A percentile compares a stretch with the other conserved stretches of the same genome.
These are phyloP conservation scores for Prunus yedoensis DNA, from an alignment of 331 rosid genomes.

Conservation along the genomic window DNA sequence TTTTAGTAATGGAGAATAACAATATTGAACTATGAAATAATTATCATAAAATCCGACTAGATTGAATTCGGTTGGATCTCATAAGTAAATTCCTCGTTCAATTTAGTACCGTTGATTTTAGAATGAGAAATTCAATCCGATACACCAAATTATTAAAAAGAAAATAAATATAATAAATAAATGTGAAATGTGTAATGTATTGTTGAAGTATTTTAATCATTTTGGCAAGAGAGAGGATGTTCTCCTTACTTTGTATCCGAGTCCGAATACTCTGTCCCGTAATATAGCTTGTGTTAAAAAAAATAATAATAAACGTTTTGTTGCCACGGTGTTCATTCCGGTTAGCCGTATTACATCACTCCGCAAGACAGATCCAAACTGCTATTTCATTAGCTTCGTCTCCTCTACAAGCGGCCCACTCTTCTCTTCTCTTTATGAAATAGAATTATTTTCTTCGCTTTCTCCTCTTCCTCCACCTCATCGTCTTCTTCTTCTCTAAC, in stretches of 20 bases:
- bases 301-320: background rate
- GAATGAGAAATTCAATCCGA: too few species aligned
- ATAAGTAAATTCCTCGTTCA: too few species aligned
- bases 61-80: too few species aligned
- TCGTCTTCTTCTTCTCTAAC: background rate
- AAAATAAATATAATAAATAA: too few species aligned
- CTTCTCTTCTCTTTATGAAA: background rate
- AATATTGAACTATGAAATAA: too few species aligned
- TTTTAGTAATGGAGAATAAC: too few species aligned
- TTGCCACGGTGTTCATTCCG: background rate
- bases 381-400: background rate
- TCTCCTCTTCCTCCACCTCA: background rate
- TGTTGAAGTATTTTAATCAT: too few species aligned
- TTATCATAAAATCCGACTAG: too few species aligned
- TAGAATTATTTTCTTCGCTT: background rate
- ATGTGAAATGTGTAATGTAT: too few species aligned
- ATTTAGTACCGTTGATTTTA: too few species aligned
- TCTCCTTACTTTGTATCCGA: fast-evolving
- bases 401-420: background rate
- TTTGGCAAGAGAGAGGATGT: too few species aligned
- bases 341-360: background rate
- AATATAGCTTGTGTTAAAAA: background rate
- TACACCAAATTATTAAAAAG: too few species aligned
- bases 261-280: fast-evolving
- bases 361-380: background rate